These are phyloP conservation scores for Cladosporium sphaerospermum DNA, from an alignment of 2,329 filamentous ascomycete species.

Conservation along the genomic window DNA sequence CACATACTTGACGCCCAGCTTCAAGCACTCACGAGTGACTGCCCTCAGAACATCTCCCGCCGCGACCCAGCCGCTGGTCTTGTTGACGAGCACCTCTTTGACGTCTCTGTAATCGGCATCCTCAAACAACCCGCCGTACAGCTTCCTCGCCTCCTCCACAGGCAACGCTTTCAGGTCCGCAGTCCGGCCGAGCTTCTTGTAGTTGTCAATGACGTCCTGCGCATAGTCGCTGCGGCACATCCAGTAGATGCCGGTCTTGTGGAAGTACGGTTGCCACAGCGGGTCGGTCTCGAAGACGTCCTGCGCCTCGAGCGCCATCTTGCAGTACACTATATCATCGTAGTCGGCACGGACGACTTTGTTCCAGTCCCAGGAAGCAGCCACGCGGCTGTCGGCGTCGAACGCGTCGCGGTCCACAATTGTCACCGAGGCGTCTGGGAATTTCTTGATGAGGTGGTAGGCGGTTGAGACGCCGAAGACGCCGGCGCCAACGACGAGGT, in stretches of 20 bases:
- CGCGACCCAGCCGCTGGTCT: constrained; percentile 57
- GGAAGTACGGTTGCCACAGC: constrained; percentile 49
- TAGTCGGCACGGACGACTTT: constrained; percentile 68
- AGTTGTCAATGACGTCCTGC: constrained; percentile 44
- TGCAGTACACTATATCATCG: constrained; percentile 56
- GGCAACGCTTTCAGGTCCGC: constrained; percentile 43
- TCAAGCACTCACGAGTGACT: constrained; percentile 48
- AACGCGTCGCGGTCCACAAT: constrained; percentile 35
- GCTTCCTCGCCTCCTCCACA: constrained; percentile 47
- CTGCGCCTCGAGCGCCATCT: constrained; percentile 60
- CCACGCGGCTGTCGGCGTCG: constrained; percentile 33
- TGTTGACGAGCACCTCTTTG: constrained; percentile 56
- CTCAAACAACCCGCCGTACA: constrained; percentile 55
- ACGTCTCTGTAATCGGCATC: constrained; percentile 55
- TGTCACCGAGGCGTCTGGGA: constrained; percentile 35
- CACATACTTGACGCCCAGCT: constrained; percentile 55
- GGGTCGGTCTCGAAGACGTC: constrained; percentile 54
- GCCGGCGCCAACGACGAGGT: constrained; percentile 31
- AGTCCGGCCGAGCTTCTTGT: constrained; percentile 43
- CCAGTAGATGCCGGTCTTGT: constrained; percentile 49
- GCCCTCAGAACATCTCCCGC: constrained; percentile 53
- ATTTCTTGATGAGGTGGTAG: constrained; percentile 39
- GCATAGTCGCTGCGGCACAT: constrained; percentile 42
- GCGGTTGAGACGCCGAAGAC: constrained; percentile 54
- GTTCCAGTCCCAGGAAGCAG: constrained; percentile 68